Evolutionary conservation across 1,284 basidiomycete genomes (phyloP), one percentile per base, ranked within the genome.

Genomic region (Ganoderma lucidum): DNA sequence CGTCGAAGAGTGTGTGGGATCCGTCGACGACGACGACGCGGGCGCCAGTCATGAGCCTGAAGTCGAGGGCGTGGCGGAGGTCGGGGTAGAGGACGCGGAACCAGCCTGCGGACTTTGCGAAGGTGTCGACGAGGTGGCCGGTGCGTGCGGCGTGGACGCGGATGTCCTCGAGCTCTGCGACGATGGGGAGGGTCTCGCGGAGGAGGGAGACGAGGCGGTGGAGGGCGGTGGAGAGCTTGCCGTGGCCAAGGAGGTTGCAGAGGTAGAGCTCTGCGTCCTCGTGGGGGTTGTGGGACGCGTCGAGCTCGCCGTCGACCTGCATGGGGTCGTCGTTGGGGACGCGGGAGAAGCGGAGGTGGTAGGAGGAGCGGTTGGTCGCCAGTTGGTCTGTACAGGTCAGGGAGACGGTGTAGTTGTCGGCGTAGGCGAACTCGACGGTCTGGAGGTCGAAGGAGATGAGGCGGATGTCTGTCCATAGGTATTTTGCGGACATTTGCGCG

Each of bases 401-500:
- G 6, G 90, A 88, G 51, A 94, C 89, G 0, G 90, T 86, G 77
- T 92, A 93, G 75, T 88, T 91, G 63, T 82, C 82, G 14, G 90
- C 86, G 77, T 96, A 96, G 5, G 90, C 88, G 78, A 97, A 92
- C 75, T 95, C 92, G n/a, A 96, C 95, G 0, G 94, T 95, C 75
- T 95, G 93, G 19, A 96, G 81, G 79, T 96, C 94, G 78, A 96
- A 96, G 2, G 93, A 95, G 66, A 96, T 84, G 67, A 97, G 82
- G 62, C 88, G 86, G 53, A 96, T 87, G 77, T 93, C 93, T 35
- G 82, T 81, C 89, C 92, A 95, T 32, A 84, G 83, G 70, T 87
- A 88, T 71, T 86, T 84, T 73, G 90, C 90, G 58, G 91, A 88
- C 88, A 96, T 93, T 75, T 93, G 90, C 12, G 92, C 93, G 53